phyloP scores from a whole-genome alignment of 2,329 filamentous ascomycete species.

The Diaporthe australafricana region DNA sequence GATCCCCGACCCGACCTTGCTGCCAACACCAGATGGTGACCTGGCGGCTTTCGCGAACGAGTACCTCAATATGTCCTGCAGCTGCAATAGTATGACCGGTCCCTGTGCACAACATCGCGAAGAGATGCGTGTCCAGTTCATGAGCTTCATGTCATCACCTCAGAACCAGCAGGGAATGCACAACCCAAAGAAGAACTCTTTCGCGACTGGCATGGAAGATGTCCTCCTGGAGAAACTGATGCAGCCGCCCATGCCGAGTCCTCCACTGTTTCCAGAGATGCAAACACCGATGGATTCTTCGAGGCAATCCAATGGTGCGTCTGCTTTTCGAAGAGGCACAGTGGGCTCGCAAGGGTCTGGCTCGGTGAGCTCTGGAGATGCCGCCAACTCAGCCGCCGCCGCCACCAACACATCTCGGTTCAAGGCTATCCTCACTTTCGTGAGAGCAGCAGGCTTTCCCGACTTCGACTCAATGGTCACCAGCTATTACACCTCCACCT shows the following conservation, averaged over 20 bases:
- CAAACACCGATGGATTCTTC: slow-evolving; percentile 2
- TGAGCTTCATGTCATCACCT: slow-evolving; percentile 24
- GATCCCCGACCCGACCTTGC: slow-evolving; percentile 16
- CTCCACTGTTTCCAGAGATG: slow-evolving; percentile 20
- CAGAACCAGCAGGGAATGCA: neutral
- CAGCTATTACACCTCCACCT: slow-evolving; percentile 14
- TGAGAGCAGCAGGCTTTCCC: slow-evolving; percentile 12
- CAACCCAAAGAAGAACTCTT: neutral
- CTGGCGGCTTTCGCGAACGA: slow-evolving; percentile 16
- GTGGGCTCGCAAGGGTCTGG: slow-evolving; percentile 11
- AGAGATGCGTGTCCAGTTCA: slow-evolving; percentile 23
- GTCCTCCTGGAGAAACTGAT: slow-evolving; percentile 15
- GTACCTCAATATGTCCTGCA: slow-evolving; percentile 21
- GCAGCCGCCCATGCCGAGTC: slow-evolving; percentile 13
- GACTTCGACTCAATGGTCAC: slow-evolving; percentile 26
- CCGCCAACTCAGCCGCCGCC: slow-evolving; percentile 12
- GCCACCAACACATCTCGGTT: slow-evolving; percentile 22
- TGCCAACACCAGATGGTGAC: slow-evolving; percentile 18
- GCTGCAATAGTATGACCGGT: slow-evolving; percentile 25
- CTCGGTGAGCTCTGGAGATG: neutral
- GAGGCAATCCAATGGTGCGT: neutral
- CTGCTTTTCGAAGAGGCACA: slow-evolving; percentile 8
- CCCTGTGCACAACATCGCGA: slow-evolving; percentile 20
- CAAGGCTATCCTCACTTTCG: slow-evolving; percentile 26
- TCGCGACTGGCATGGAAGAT: slow-evolving; percentile 9